These are phyloP conservation scores for Pleurotus giganteus DNA, from an alignment of 768 basidiomycete species.

Conservation along the genomic window DNA sequence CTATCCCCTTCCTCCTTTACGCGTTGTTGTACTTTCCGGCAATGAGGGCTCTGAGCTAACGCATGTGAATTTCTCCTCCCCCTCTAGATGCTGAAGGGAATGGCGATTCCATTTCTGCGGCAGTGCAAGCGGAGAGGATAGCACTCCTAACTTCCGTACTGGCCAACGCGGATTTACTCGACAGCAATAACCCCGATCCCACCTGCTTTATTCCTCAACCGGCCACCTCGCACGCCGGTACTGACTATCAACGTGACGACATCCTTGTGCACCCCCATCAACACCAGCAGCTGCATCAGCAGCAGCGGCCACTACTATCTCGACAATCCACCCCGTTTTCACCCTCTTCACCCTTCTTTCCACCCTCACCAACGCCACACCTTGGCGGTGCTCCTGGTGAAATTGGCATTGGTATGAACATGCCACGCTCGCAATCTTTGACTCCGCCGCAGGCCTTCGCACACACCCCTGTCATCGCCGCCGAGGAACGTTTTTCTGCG, in stretches of 20 bases:
- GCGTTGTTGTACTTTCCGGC: too few species aligned
- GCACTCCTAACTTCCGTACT: conserved; percentile 76
- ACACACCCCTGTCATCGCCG: too few species aligned
- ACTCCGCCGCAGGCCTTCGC: conserved; percentile 31
- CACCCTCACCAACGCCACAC: conserved; percentile 12
- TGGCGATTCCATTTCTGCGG: conserved; percentile 81
- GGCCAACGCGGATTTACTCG: conserved; percentile 53
- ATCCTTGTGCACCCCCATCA: neutral
- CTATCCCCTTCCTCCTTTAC: too few species aligned
- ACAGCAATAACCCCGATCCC: too few species aligned
- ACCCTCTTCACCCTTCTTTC: conserved; percentile 16
- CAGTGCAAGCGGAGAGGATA: conserved; percentile 83
- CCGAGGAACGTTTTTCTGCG: too few species aligned
- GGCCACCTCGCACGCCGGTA: too few species aligned
- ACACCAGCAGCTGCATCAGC: neutral
- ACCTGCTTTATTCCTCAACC: too few species aligned
- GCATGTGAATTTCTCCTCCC: conserved; percentile 3
- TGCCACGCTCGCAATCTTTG: conserved; percentile 40
- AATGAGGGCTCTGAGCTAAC: too few species aligned
- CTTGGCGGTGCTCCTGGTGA: too few species aligned
- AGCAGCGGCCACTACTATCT: neutral
- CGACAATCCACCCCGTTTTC: conserved; percentile 13
- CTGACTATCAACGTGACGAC: neutral
- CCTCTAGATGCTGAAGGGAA: conserved; percentile 81
- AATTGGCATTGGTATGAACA: conserved; percentile 16